Evolutionary conservation across 208 protist species (phyloP), one percentile per base, ranked within the genome.

Genomic region (Acanthamoeba royreba): DNA sequence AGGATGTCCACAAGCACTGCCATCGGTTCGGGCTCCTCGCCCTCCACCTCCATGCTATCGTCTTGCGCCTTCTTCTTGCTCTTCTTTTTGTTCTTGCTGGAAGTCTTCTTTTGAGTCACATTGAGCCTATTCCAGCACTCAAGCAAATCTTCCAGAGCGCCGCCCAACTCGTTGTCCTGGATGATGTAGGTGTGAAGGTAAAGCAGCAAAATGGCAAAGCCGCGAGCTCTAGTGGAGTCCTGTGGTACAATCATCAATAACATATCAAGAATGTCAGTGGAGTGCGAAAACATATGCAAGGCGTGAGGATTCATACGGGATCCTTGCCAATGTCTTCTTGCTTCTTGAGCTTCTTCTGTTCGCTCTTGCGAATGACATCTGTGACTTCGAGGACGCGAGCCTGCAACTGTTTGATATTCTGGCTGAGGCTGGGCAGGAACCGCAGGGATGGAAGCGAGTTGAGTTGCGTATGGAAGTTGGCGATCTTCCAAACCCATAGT

Each of bases 1-100:
- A 93, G 66, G 40, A 93, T 93, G 33, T 93, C 89, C 89, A 93
- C 89, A 33, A 93, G 69, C 45, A 93, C 89, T n/a, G 45, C 58
- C 58, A 93, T 93, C 8, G 89, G 52, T 22, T 93, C 89, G n/a
- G 89, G 89, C 89, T 93, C 89, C 45, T 93, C 86, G 28, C n/a
- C 86, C 46, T n/a, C n/a, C n/a, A 81, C 66, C n/a, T 93, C 89
- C 53, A 72, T 69, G 11, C n/a, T 28, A 38, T 77, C 66, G 22
- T 69, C 53, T 90, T 69, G 25, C 53, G 7, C 35, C n/a, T n/a
- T n/a, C n/a, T n/a, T n/a, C n/a, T n/a, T n/a, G n/a, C n/a, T n/a
- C n/a, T n/a, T n/a, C n/a, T n/a, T n/a, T n/a, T n/a, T n/a, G n/a
- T n/a, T n/a, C n/a, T n/a, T n/a, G n/a, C 11, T 7, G n/a, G n/a